Evolutionary conservation across 2,329 filamentous ascomycete species (phyloP).

Genomic region (Penicillium fuscoglaucum): DNA sequence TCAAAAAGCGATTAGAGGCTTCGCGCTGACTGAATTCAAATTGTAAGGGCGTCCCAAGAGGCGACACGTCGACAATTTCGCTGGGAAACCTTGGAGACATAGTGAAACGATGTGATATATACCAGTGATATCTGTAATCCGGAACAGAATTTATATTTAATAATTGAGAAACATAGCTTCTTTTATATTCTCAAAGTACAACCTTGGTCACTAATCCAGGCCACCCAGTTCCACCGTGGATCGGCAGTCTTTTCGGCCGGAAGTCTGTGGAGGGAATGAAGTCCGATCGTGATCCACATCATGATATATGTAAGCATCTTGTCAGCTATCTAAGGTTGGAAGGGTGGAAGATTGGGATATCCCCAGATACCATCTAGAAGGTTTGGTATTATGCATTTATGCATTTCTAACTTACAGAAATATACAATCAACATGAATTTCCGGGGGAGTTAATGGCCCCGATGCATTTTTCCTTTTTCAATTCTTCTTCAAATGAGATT

Average conservation of each 20-base stretch:
- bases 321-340: neutral
- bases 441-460: neutral
- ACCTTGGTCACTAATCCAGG: neutral
- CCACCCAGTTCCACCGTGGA: neutral
- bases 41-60: constrained; percentile 50
- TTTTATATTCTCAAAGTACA: neutral
- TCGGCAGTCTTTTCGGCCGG: neutral
- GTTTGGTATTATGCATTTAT: neutral
- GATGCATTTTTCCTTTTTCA: neutral
- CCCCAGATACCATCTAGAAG: neutral
- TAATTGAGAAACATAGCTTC: neutral
- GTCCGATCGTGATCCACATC: neutral
- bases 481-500: neutral
- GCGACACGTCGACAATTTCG: constrained; percentile 32
- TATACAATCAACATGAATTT: neutral
- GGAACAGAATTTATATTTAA: neutral
- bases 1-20: constrained; percentile 66
- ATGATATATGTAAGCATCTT: neutral
- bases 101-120: neutral
- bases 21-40: constrained; percentile 56
- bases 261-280: neutral
- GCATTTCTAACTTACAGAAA: neutral
- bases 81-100: constrained; percentile 3
- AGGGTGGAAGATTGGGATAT: neutral
- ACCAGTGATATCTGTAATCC: no score